phyloP scores from a whole-genome alignment of 2,329 filamentous ascomycete genomes.

The Fonsecaea pugnacius region DNA sequence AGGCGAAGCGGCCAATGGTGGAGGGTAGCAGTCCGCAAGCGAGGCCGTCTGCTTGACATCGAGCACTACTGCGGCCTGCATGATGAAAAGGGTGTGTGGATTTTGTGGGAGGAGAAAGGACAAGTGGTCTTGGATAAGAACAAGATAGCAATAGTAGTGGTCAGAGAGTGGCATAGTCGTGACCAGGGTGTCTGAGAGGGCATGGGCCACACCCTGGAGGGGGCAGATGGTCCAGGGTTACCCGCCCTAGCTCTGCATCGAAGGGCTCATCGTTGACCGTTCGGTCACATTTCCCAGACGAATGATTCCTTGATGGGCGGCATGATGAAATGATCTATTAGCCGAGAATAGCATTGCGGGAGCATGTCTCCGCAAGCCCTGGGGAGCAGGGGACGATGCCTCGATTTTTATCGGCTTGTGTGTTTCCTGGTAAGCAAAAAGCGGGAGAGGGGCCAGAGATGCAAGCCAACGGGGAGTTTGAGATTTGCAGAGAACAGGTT shows the following conservation, averaged over 20 bases:
- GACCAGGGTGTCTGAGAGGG: conserved; percentile 20
- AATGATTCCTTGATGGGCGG: neutral
- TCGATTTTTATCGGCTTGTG: neutral
- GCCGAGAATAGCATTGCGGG: neutral
- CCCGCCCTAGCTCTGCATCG: conserved; percentile 1
- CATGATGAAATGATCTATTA: conserved; percentile 3
- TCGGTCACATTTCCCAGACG: conserved; percentile 4
- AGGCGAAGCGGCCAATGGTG: conserved; percentile 21
- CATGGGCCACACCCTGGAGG: conserved; percentile 10
- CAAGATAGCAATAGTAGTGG: conserved; percentile 19
- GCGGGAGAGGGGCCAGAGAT: neutral
- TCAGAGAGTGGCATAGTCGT: conserved; percentile 26
- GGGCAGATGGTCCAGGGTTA: conserved; percentile 2
- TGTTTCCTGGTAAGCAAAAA: neutral
- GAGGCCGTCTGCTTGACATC: conserved; percentile 34
- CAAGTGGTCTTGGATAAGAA: conserved; percentile 24
- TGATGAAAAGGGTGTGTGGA: conserved; percentile 26
- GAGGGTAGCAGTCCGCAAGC: conserved; percentile 21
- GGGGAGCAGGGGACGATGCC: neutral
- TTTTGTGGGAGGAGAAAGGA: conserved; percentile 21
- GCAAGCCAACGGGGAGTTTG: neutral
- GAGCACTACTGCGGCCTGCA: conserved; percentile 31
- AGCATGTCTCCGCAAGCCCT: neutral
- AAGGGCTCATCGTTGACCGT: conserved; percentile 4
- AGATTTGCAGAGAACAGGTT: neutral